phyloP scores from a whole-genome alignment of 2,329 filamentous ascomycete species.

The Xylariaceae sp. region DNA sequence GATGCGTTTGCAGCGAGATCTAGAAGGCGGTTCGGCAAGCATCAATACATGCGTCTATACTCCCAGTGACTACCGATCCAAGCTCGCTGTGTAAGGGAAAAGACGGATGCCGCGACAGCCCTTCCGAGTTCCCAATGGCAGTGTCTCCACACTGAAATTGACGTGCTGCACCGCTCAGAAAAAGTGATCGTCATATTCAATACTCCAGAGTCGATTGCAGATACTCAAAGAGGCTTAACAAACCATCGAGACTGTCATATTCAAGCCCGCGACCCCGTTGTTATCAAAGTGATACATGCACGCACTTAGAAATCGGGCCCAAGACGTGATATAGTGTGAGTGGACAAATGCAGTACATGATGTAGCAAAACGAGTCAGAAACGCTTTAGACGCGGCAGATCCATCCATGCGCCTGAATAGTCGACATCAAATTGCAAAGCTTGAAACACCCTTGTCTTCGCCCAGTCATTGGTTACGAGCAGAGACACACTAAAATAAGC shows the following conservation, averaged over 20 bases:
- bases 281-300: constrained; percentile 3
- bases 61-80: neutral
- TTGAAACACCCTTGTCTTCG: constrained; percentile 29
- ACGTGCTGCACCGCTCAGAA: constrained; percentile 6
- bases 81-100: too few species aligned
- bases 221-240: neutral
- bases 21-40: constrained; percentile 8
- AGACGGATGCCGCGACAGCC: too few species aligned
- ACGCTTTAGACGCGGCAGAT: constrained; percentile 33
- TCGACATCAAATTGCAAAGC: constrained; percentile 30
- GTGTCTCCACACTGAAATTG: neutral
- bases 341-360: constrained; percentile 29
- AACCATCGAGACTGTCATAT: constrained; percentile 12
- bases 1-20: constrained; percentile 13
- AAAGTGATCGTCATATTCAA: constrained; percentile 8
- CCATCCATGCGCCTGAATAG: constrained; percentile 20
- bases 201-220: constrained; percentile 3
- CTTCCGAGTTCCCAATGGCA: neutral
- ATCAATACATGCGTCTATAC: constrained; percentile 1
- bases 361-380: constrained; percentile 22
- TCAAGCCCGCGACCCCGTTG: neutral
- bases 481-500: constrained; percentile 24
- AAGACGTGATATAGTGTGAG: constrained; percentile 30
- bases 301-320: constrained; percentile 16
- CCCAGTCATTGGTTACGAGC: constrained; percentile 30